Base-by-base conservation (phyloP, 2,329 filamentous ascomycete species). In the Chalaropsis ovoidea region DNA sequence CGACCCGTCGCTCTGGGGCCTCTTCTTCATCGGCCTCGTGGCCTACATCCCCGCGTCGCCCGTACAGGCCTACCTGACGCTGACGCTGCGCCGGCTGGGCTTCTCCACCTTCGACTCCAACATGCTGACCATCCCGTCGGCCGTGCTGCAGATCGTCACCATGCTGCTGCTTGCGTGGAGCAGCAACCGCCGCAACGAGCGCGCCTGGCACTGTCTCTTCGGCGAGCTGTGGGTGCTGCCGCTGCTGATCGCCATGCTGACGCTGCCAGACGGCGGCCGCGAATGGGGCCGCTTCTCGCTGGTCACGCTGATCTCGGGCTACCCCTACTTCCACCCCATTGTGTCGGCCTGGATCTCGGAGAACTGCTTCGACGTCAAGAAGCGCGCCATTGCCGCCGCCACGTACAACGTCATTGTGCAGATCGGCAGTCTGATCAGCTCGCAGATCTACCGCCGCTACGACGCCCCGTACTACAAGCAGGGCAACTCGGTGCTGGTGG, bases 311-410 rank as follows among this genome's bases (percentile, higher is more conserved):
- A 65, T 74, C 22, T 70, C 75, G 0, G 71, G 71, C n/a, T 74
- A 73, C 41, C 74, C 72, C 3, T 73, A 72, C 49, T 72, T 76
- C 1, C 78, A 81, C 66, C 76, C 79, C 0, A 78, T 81, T 45
- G 77, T 80, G 68, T 78, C 79, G 2, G 76, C 72, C 24, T 80
- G 78, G 77, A 77, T 76, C 69, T 78, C 76, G 1, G 76, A 81
- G 62, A 88, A 87, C 70, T 81, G 83, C 1, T 84, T 85, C 68
- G 78, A 80, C 0, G 83, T 88, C 10, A 77, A 84, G 11, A 83
- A 81, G 5, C 76, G 85, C 6, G 82, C 85, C 1, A 82, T 88
- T 1, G 82, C 82, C 0, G 81, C 83, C 0, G 84, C 82, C 0
- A 71, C 81, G 54, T 70, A 68, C n/a, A 73, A 70, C 65, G 77